Base-by-base conservation (phyloP, 2,329 filamentous ascomycete genomes). In the Epichloe coenophiala region DNA sequence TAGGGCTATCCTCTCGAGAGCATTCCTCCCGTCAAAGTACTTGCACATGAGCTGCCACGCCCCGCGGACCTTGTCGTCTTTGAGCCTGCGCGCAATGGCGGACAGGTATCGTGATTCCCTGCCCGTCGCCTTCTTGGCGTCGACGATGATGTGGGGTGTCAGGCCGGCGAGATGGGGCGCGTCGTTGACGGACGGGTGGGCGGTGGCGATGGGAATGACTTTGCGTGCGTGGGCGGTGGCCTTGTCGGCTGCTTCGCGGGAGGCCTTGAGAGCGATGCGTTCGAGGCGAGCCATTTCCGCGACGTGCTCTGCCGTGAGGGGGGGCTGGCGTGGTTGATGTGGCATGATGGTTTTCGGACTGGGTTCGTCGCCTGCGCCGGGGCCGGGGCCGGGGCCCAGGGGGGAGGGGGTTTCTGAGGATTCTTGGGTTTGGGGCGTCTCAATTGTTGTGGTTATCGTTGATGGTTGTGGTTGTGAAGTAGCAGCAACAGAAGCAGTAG, bases 1-100 rank as follows among this genome's bases (percentile, higher is more conserved):
- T n/a, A 93, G 71, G 1, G 86, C 80, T 56, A 98, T 85, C 58
- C 90, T 83, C 69, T 98, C 93, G 53, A 97, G 73, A 2, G 90
- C 84, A 61, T 85, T 83, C 51, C 76, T 78, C 1, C 93, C 93
- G 64, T 97, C 90, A 59, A 97, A 88, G 65, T 96, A 93, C 65
- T 86, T 88, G 59, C 83, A 77, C 58, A 95, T 81, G 43, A 76
- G 71, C 2, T 80, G 78, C 85, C 89, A 95, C 45, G 78, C 76
- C 51, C 80, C 76, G 41, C 78, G 74, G 13, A 86, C 66, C 52
- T 81, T 78, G 15, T 72, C 70, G 55, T 81, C 74, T 51, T 64
- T 68, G 51, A 83, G 71, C 9, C 78, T 70, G 45, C 68, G 68
- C 6, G 70, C 75, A 50, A 83, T 80, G 39, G 78, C 77, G n/a